phyloP scores from a whole-genome alignment of 2,329 filamentous ascomycete genomes.

The Clarireedia hainanense region DNA sequence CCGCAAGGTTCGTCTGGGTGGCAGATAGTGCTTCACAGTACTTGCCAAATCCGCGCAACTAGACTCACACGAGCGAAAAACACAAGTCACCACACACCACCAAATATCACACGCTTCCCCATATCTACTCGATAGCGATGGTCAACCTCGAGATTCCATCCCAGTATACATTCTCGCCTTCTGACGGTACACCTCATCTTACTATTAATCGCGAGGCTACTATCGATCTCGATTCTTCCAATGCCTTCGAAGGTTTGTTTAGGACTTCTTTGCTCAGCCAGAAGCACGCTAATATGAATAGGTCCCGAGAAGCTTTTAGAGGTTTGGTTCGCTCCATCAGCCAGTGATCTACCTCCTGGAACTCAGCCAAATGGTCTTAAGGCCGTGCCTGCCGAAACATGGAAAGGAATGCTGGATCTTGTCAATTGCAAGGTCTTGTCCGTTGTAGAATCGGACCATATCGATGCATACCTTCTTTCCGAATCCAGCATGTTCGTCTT shows the following conservation, averaged over 20 bases:
- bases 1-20: conserved; percentile 93
- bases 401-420: conserved; percentile 95
- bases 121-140: conserved; percentile 53
- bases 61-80: not conserved
- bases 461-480: conserved; percentile 93
- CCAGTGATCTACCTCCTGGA: conserved; percentile 61
- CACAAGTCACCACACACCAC: not conserved
- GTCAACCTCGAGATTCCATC: conserved; percentile 72
- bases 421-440: conserved; percentile 99
- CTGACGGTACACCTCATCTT: conserved; percentile 76
- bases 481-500: conserved; percentile 99
- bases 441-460: conserved; percentile 82
- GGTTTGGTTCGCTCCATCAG: conserved; percentile 90
- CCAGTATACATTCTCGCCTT: conserved; percentile 76
- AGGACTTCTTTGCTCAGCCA: not conserved
- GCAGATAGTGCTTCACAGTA: conserved; percentile 93
- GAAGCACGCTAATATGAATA: conserved; percentile 31
- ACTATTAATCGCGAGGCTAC: conserved; percentile 96
- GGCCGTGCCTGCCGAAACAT: conserved; percentile 71
- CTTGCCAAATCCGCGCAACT: conserved; percentile 24
- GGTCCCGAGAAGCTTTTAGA: conserved; percentile 96
- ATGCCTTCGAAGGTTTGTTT: conserved; percentile 82
- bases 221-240: conserved; percentile 85
- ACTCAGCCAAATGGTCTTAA: conserved; percentile 75
- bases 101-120: not conserved